Evolutionary conservation across 345 rosid species (phyloP).

Genomic region (Camelina laxa): DNA sequence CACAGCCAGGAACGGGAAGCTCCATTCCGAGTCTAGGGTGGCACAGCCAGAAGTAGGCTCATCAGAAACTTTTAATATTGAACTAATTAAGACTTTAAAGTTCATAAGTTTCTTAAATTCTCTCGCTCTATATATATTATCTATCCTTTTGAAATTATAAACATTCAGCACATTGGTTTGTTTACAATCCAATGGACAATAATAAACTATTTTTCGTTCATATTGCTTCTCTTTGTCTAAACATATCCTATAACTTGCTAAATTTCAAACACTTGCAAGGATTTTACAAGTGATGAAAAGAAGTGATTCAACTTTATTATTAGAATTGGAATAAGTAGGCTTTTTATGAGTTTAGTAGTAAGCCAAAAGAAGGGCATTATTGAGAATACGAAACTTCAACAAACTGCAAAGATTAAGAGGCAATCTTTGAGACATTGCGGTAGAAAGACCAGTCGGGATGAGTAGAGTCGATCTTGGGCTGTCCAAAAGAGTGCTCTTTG

Average conservation of each 20-base stretch:
- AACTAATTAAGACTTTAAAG: background rate
- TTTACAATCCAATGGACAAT: background rate
- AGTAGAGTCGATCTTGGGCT: slow-evolving; percentile 42
- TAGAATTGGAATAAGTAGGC: background rate
- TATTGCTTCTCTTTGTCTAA: background rate
- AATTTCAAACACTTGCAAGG: background rate
- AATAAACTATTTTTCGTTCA: slow-evolving; percentile 3
- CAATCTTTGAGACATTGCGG: slow-evolving; percentile 1
- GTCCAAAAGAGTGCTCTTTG: slow-evolving; percentile 47
- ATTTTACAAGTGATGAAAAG: background rate
- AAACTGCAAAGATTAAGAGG: background rate
- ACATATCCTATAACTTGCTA: background rate
- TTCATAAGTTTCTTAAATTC: background rate
- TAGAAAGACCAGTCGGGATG: slow-evolving; percentile 50
- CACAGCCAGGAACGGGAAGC: background rate
- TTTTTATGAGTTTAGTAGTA: background rate
- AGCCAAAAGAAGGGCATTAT: background rate
- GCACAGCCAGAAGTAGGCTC: background rate
- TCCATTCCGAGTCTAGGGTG: background rate
- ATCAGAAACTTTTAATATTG: background rate
- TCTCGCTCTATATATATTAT: too few species aligned
- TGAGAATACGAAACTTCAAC: background rate
- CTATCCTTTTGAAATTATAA: background rate
- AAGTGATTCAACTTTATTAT: background rate
- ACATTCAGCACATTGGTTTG: slow-evolving; percentile 1